A percentile compares a stretch with the other conserved stretches of the same genome.
phyloP scores from a whole-genome alignment of 2,329 filamentous ascomycete genomes.

The Zelopaecilomyces penicillatus region DNA sequence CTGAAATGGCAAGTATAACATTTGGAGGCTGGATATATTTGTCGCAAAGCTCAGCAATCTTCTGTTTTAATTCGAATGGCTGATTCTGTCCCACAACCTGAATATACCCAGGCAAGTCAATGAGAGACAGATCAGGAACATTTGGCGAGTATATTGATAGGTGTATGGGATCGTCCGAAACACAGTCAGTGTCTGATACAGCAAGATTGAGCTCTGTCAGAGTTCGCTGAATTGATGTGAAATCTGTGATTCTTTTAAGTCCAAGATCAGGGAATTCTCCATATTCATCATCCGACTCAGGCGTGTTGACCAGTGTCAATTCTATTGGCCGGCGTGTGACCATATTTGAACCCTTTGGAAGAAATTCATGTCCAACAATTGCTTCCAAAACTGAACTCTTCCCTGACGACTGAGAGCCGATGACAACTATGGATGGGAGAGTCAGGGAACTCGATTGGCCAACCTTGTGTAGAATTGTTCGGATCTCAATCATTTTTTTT shows the following conservation, averaged over 20 bases:
- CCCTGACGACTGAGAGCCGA: conserved; percentile 94
- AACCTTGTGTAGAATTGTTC: conserved; percentile 81
- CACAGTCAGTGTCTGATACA: conserved; percentile 82
- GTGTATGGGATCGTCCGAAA: conserved; percentile 94
- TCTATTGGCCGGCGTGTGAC: conserved; percentile 94
- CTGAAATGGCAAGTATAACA: conserved; percentile 93
- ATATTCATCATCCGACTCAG: conserved; percentile 77
- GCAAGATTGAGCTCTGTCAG: conserved; percentile 91
- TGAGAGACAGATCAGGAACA: conserved; percentile 89
- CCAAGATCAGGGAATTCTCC: conserved; percentile 93
- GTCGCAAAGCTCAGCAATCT: conserved; percentile 92
- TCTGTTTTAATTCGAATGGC: conserved; percentile 83
- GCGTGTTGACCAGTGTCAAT: conserved; percentile 90
- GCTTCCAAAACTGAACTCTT: conserved; percentile 97
- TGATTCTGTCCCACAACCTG: conserved; percentile 91
- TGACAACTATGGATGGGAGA: conserved; percentile 95
- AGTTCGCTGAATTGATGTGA: conserved; percentile 83
- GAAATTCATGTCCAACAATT: conserved; percentile 94
- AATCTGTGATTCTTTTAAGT: conserved; percentile 83
- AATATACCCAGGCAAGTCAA: conserved; percentile 95
- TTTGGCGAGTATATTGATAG: conserved; percentile 92
- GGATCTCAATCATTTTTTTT: conserved; percentile 99
- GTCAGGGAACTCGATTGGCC: conserved; percentile 85
- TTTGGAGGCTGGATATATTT: conserved; percentile 97
- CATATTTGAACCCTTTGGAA: conserved; percentile 98